Evolutionary conservation across 2,329 filamentous ascomycete genomes (phyloP), one percentile per base, ranked within the genome.

Genomic region (Cytospora chrysosperma): DNA sequence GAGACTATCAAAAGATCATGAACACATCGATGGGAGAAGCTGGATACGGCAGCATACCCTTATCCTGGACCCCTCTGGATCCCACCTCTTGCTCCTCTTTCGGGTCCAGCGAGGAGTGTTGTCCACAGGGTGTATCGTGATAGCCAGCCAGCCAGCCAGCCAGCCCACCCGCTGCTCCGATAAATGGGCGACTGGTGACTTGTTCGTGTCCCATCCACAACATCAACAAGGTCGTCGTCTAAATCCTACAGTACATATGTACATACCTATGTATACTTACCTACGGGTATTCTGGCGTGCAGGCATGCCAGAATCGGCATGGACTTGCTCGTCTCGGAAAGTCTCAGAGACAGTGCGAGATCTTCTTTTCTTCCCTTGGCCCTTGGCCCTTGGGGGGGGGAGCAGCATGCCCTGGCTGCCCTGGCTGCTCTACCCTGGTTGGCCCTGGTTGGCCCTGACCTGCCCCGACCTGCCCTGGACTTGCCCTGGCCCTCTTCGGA

Each of bases 261-360:
- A n/a, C n/a, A n/a, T n/a, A n/a, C n/a, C n/a, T n/a, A n/a, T n/a
- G n/a, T n/a, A n/a, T n/a, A n/a, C n/a, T n/a, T n/a, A n/a, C n/a
- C n/a, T n/a, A n/a, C n/a, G n/a, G n/a, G 27, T 61, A 53, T 61
- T 55, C 54, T 43, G 59, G 51, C 59, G 37, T 47, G 59, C 50
- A 60, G 50, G 50, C 58, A 60, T 30, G 32, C 47, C 58, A 60
- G 12, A 6, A 26, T 51, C 28, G 49, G 6, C 13, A 19, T 47
- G 50, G 58, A 37, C 50, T 27, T 47, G 32, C 50, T 30, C 50
- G 50, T 26, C 58, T n/a, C 17, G 17, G 30, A 26, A 59, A n/a
- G 56, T 63, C 54, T 37, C 61, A 30, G 2, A 32, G 56, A 63
- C 61, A 63, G 61, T 63, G 61, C 61, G 61, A 63, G 27, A 59